These are phyloP conservation scores for Syzygium aromaticum DNA, from an alignment of 345 rosid species.

Conservation along the genomic window DNA sequence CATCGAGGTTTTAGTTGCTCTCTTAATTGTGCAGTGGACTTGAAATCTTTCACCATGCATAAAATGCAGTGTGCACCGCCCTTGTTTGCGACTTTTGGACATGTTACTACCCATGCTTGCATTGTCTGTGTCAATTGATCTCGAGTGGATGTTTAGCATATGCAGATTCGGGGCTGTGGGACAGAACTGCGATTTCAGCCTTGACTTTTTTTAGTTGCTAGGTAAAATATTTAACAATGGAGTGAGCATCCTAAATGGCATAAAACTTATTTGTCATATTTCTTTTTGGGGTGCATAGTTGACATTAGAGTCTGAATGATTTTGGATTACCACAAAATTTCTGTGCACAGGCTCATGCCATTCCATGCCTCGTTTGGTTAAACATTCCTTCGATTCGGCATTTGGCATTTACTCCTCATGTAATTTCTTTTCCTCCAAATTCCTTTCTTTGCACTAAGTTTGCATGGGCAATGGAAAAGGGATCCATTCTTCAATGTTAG, in stretches of 20 bases:
- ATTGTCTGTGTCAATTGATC: background rate
- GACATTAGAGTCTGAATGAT: background rate
- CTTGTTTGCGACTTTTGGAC: background rate
- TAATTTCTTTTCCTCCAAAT: background rate
- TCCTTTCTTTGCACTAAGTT: background rate
- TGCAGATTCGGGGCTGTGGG: background rate
- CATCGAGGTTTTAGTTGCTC: background rate
- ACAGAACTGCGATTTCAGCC: background rate
- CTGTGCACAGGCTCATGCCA: background rate
- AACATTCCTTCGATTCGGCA: background rate
- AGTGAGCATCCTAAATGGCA: background rate
- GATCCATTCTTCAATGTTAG: background rate
- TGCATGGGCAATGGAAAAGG: background rate
- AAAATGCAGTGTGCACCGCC: background rate
- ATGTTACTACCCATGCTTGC: background rate
- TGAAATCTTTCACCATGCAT: background rate
- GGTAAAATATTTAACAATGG: background rate
- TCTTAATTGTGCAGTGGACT: background rate
- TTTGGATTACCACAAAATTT: background rate
- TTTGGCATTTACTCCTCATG: background rate
- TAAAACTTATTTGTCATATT: background rate
- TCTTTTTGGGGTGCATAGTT: background rate
- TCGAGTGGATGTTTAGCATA: background rate
- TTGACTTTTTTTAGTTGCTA: background rate
- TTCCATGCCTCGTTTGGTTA: background rate